Evolutionary conservation across 23 red algal genomes (phyloP), one percentile per base, ranked within the genome.

Genomic region (Gracilaria caudata): DNA sequence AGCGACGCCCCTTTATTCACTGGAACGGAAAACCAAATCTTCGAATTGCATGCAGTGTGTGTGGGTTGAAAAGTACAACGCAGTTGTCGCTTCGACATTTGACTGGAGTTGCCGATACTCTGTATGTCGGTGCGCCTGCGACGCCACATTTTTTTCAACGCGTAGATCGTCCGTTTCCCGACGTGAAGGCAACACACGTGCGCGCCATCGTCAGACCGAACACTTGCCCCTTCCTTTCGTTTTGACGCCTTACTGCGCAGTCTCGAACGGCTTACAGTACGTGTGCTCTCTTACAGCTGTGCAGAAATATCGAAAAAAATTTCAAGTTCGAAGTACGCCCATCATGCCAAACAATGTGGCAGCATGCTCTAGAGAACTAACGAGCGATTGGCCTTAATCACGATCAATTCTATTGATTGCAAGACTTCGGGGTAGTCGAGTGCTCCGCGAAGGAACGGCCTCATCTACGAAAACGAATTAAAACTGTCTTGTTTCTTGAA

Each of bases 61-160:
- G 37, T 47, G 39, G 40, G 23, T 34, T 45, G 70, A 36, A 75
- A 40, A 45, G 28, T 7, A 40, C 37, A 13, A 49, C 40, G 70
- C 61, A 66, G 61, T 75, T 43, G 25, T 39, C 8, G 29, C 37
- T 75, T 40, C 40, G 70, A 47, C 70, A 75, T 46, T 36, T 25
- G 70, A 75, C 70, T 75, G 6, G 70, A 49, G 70, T 75, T 75
- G 70, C 70, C 70, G 70, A 75, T 73, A 73, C 68, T 73, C 68
- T 73, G 68, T 73, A 73, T n/a, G 70, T 75, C 70, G 70, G 70
- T 19, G 40, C 43, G 38, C 39, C 70, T 75, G 70, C 70, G 70
- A 75, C 70, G 70, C 70, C 37, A 75, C 70, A 75, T 75, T 75
- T 75, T 75, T 75, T 75, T 75, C 70, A 75, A 75, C 21, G 37